Evolutionary conservation across 768 basidiomycete genomes (phyloP), one percentile per base, ranked within the genome.

Genomic region (Lactarius trivialis): DNA sequence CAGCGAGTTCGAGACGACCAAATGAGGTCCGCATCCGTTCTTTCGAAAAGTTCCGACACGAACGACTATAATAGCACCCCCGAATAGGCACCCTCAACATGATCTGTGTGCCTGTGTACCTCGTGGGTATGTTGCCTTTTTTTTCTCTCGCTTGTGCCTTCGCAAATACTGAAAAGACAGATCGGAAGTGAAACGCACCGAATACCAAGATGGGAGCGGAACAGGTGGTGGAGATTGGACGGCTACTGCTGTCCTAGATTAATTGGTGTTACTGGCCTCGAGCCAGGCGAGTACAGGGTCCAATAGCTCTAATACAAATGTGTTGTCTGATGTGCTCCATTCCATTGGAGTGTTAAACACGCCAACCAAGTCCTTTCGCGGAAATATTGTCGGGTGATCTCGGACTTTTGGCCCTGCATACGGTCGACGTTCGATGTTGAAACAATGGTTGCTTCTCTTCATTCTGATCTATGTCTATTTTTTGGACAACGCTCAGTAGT

Each of bases 371-470:
- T 28, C 30, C 51, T 26, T 43, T 19, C 41, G 37, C 24, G 49
- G 51, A 54, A 26, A 58, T 49, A 36, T 4, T 58, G 32, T 63
- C 61, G 52, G 61, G 51, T 32, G 28, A 54, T 63, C 36, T 63
- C 61, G 61, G 61, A 63, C 52, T 58, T 63, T 48, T 39, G 4
- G 2, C n/a, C 9, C 19, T n/a, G 56, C 48, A 43, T 5, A 54
- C 7, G 5, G 9, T 12, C 32, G 30, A 56, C n/a, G 11, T 30
- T 26, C 33, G 37, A 52, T 3, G 7, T 21, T 36, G 49, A 53
- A 32, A 54, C 56, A 21, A 56, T 11, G 55, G 15, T 41, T 59
- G 11, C 45, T 48, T 48, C 45, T 24, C 24, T 48, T 6, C 45
- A 48, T 48, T 48, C 45, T 24, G 45, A 48, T 48, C 21, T 30